Evolutionary conservation across 371 early-diverging fungal genomes (phyloP).

Genomic region (Rhizopus sp.): DNA sequence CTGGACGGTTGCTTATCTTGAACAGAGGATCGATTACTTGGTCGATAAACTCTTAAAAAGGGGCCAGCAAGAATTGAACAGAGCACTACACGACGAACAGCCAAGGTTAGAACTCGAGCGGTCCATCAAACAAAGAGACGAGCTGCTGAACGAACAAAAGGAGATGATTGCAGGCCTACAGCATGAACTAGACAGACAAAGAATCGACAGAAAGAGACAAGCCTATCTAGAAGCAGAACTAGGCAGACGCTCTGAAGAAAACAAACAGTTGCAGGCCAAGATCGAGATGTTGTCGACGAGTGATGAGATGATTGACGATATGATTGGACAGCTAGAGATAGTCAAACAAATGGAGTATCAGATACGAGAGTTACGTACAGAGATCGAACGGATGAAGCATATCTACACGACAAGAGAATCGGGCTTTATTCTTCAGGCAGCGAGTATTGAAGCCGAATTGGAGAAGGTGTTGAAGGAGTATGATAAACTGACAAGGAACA

Average conservation of each 20-base stretch:
- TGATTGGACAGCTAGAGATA: not conserved
- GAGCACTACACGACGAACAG: not conserved
- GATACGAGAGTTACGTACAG: constrained; percentile 1
- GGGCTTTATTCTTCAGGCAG: constrained; percentile 36
- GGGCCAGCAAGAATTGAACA: not conserved
- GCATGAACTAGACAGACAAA: not conserved
- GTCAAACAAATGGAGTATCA: not conserved
- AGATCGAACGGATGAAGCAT: constrained; percentile 21
- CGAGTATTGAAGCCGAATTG: constrained; percentile 43
- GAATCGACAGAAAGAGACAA: not conserved
- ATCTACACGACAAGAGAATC: constrained; percentile 39
- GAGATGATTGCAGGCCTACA: not conserved
- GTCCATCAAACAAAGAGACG: not conserved
- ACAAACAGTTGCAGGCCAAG: not conserved
- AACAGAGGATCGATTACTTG: not conserved
- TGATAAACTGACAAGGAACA: constrained; percentile 51
- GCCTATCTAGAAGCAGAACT: not conserved
- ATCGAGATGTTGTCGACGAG: not conserved
- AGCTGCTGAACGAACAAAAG: not conserved
- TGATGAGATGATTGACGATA: not conserved
- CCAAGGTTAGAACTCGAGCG: not conserved
- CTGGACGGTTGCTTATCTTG: not conserved
- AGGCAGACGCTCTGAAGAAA: not conserved
- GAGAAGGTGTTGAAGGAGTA: constrained; percentile 49
- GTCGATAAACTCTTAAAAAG: not conserved